Conservation (phyloP, 345 rosid genomes). For the Combretum micranthum region DNA sequence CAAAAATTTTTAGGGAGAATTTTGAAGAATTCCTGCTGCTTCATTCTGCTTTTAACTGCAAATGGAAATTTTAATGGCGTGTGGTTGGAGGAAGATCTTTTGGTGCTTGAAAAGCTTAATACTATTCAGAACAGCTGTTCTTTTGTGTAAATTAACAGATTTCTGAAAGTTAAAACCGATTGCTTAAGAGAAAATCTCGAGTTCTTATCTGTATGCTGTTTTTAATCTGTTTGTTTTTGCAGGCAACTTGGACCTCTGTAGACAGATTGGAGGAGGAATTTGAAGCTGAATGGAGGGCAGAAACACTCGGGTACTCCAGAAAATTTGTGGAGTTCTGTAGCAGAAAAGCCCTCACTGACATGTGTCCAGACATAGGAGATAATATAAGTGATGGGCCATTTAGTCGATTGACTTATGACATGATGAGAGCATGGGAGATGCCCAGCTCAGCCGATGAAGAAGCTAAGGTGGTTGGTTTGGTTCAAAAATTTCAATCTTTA, state of each 20-base stretch:
- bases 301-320: conserved; percentile 39
- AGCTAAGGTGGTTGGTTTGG: conserved; percentile 16
- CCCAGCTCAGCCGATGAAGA: conserved; percentile 44
- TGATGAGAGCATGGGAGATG: conserved; percentile 89
- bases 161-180: too few relatives aligned
- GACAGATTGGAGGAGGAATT: conserved; percentile 58
- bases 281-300: conserved; percentile 54
- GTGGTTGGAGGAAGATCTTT: too few relatives aligned
- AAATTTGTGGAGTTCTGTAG: conserved; percentile 70
- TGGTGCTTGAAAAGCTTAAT: too few relatives aligned
- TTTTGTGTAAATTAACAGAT: too few relatives aligned
- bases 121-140: too few relatives aligned
- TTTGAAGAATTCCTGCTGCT: too few relatives aligned
- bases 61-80: too few relatives aligned
- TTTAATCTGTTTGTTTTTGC: neutral
- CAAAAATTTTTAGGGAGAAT: too few relatives aligned
- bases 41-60: too few relatives aligned
- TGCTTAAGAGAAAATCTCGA: too few relatives aligned
- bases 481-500: neutral
- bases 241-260: conserved; percentile 45
- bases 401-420: conserved; percentile 61
- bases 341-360: conserved; percentile 32
- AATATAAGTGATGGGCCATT: conserved; percentile 60
- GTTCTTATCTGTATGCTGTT: too few relatives aligned
- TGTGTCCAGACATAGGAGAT: conserved; percentile 47